Conservation (phyloP, 169 alveolate species). For the Cryptosporidium ryanae region DNA sequence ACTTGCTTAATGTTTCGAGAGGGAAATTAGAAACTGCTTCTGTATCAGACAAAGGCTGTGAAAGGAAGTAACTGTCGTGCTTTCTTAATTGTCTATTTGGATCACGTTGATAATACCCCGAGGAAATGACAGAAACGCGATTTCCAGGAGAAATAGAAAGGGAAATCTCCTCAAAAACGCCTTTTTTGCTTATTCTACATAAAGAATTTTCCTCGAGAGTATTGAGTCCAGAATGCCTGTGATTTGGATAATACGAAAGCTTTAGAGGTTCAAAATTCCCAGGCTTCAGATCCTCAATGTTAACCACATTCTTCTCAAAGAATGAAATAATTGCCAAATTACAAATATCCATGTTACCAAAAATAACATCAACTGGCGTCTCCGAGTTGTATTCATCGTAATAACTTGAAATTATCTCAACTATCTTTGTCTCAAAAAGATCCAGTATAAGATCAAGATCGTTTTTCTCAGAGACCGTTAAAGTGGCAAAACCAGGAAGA, state of each 20-base stretch:
- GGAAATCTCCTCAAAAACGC: conserved; percentile 3
- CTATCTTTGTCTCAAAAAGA: conserved; percentile 19
- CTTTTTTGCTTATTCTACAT: background rate
- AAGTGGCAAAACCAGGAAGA: background rate
- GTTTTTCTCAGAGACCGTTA: background rate
- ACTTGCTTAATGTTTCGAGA: background rate
- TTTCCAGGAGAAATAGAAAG: background rate
- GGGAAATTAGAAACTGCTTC: background rate
- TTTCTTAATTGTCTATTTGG: background rate
- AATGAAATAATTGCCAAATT: conserved; percentile 1
- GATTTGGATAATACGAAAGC: background rate
- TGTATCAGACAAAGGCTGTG: background rate
- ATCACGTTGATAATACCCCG: conserved; percentile 12
- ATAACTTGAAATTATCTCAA: background rate
- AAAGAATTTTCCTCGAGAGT: background rate
- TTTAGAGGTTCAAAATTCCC: background rate
- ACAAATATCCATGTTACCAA: background rate
- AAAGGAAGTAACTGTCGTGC: background rate
- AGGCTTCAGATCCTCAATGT: background rate
- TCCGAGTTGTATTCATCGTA: background rate
- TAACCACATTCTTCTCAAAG: background rate
- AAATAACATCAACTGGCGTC: conserved; percentile 6
- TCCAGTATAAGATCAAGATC: background rate
- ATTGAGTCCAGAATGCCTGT: conserved; percentile 3
- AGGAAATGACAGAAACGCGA: background rate